A percentile compares a stretch with the other conserved stretches of the same genome.
Conservation (phyloP, 1,284 basidiomycete genomes). For the Trichosporon sp. region DNA sequence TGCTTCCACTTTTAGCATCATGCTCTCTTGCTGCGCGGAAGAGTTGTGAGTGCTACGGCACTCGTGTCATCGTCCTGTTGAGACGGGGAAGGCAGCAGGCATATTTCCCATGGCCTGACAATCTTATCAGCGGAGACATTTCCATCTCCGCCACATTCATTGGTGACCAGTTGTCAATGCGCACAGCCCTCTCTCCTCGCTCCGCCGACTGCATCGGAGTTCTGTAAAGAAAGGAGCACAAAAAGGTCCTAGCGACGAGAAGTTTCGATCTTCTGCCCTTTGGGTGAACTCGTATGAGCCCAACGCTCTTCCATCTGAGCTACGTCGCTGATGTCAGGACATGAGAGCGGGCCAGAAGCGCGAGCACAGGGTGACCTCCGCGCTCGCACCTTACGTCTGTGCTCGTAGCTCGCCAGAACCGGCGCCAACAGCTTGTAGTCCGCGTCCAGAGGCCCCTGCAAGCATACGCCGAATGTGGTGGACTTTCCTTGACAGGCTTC, state of each 20-base stretch:
- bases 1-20: no score
- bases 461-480: no score
- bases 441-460: no score
- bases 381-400: no score
- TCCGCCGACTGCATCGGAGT: not conserved
- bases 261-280: slow-evolving; percentile 7
- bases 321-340: not conserved
- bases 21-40: no score
- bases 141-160: not conserved
- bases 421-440: no score
- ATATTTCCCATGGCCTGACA: no score
- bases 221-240: not conserved
- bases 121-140: not conserved
- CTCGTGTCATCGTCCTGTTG: no score
- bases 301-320: slow-evolving; percentile 7
- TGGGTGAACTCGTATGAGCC: slow-evolving; percentile 5
- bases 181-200: not conserved
- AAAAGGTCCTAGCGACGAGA: slow-evolving; percentile 4
- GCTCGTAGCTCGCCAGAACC: not conserved
- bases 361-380: not conserved
- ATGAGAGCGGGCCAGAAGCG: not conserved
- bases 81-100: no score
- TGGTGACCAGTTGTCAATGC: not conserved
- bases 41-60: no score
- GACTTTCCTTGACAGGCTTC: no score